phyloP scores from a whole-genome alignment of 441 rosid genomes.

The Isatis lusitanica region DNA sequence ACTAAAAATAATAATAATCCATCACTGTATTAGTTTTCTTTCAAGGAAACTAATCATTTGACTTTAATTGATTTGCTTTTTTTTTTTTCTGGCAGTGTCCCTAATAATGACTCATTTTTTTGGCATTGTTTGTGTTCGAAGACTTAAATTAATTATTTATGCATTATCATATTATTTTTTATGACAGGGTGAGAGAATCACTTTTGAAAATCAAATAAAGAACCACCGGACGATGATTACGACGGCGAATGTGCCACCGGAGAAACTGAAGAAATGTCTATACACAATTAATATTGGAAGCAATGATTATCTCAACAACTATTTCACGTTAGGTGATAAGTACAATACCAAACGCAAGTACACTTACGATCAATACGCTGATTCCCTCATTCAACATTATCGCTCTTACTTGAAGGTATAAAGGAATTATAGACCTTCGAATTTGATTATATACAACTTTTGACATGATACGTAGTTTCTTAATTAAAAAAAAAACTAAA shows the following conservation, averaged over 20 bases:
- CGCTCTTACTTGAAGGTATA: slow-evolving; percentile 41
- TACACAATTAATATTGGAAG: slow-evolving; percentile 56
- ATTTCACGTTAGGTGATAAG: slow-evolving; percentile 43
- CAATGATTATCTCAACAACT: slow-evolving; percentile 63
- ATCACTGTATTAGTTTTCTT: too few species aligned
- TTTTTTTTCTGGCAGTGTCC: neutral
- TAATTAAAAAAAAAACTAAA: neutral
- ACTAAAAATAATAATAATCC: neutral
- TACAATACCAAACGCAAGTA: slow-evolving; percentile 30
- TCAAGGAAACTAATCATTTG: slow-evolving; percentile 6
- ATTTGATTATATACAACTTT: neutral
- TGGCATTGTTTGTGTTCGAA: neutral
- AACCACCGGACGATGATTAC: slow-evolving; percentile 38
- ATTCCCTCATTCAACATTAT: slow-evolving; percentile 39
- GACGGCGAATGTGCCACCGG: slow-evolving; percentile 9
- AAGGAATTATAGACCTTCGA: neutral
- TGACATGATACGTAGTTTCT: neutral
- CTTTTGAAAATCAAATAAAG: slow-evolving; percentile 43
- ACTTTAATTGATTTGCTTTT: neutral
- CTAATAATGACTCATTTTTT: neutral
- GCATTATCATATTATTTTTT: neutral
- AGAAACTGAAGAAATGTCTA: slow-evolving; percentile 44
- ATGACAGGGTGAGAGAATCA: slow-evolving; percentile 45
- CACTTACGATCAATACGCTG: slow-evolving; percentile 44
- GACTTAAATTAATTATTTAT: neutral